Percentiles rank a stretch among this genome's conserved stretches.
These are phyloP conservation scores for Penicillium sp. DNA, from an alignment of 2,329 filamentous ascomycete species.

Conservation along the genomic window DNA sequence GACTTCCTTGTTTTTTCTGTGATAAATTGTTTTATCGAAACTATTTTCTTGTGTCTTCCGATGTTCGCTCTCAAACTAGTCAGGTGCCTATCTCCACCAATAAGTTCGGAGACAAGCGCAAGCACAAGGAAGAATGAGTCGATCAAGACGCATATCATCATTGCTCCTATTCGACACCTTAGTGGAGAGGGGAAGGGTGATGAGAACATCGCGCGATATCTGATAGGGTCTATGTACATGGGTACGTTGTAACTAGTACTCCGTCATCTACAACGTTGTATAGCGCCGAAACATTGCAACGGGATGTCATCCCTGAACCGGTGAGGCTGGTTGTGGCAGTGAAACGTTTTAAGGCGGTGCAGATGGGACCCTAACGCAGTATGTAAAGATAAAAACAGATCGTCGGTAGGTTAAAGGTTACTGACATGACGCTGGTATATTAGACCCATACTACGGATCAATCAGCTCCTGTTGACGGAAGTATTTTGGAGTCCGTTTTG, in stretches of 20 bases:
- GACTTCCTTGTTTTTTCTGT: slow-evolving; percentile 19
- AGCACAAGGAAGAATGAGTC: slow-evolving; percentile 14
- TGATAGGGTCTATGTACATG: background rate
- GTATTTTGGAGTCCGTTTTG: background rate
- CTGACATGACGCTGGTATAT: too few relatives aligned
- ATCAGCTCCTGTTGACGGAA: too few relatives aligned
- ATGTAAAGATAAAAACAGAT: slow-evolving; percentile 17
- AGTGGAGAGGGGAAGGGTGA: background rate
- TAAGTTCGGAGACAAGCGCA: slow-evolving; percentile 1
- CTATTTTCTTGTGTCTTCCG: slow-evolving; percentile 2
- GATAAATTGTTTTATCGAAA: slow-evolving; percentile 7
- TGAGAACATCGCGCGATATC: slow-evolving; percentile 9
- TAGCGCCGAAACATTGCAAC: background rate
- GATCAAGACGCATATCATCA: slow-evolving; percentile 24
- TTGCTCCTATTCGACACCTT: slow-evolving; percentile 18
- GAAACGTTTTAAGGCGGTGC: slow-evolving; percentile 32
- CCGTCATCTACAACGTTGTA: slow-evolving; percentile 14
- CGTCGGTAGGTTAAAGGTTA: slow-evolving; percentile 23
- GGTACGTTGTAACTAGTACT: slow-evolving; percentile 8
- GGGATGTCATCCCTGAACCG: slow-evolving; percentile 8
- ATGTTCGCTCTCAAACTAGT: slow-evolving; percentile 13
- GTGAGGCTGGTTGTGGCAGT: slow-evolving; percentile 37
- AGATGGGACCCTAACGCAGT: slow-evolving; percentile 19
- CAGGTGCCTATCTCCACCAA: slow-evolving; percentile 17
- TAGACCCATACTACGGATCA: too few relatives aligned